Evolutionary conservation across 192 early-diverging fungal genomes (phyloP), one percentile per base, ranked within the genome.

Genomic region (Dissophora globulifera): DNA sequence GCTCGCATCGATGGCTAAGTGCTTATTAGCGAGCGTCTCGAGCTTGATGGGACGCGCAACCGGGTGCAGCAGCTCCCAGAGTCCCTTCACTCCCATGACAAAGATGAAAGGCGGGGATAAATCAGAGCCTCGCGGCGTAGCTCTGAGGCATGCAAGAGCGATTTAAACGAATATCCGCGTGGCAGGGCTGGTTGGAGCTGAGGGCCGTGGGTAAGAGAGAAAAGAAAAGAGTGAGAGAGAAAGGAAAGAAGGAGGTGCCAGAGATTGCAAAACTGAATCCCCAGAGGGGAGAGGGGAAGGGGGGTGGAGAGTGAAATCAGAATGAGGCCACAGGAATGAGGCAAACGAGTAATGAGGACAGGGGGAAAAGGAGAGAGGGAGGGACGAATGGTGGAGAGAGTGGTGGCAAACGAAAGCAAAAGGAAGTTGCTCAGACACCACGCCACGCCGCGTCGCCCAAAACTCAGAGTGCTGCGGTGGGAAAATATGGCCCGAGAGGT

Each of bases 31-130:
- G 27, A 99, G 79, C 17, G 88, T 82, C 17, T 99, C 97, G 23
- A 99, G 78, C 26, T 89, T 83, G 41, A 92, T 84, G 17, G 91
- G 92, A 52, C 92, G 83, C 26, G 89, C 89, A 12, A 86, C 86
- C 4, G 94, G 93, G 57, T 93, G 88, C 23, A 98, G 62, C 25
- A 99, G 83, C 49, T 82, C 71, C 97, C 97, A 99, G 22, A 99
- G 87, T 30, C 91, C 91, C 80, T 98, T 94, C 55, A 99, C 97
- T 51, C 96, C 96, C 97, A 96, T 98, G 41, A 26, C 48, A 13
- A 38, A 38, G 35, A 38, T 13, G 35, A 38, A 38, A 9, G 35
- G n/a, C n/a, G n/a, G n/a, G n/a, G n/a, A n/a, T n/a, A n/a, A 11
- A 4, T 15, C n/a, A 16, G 20, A 4, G 15, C 16, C 49, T 40